Base-by-base conservation (phyloP, 495 filamentous ascomycete genomes). In the Glutinoglossum americanum region DNA sequence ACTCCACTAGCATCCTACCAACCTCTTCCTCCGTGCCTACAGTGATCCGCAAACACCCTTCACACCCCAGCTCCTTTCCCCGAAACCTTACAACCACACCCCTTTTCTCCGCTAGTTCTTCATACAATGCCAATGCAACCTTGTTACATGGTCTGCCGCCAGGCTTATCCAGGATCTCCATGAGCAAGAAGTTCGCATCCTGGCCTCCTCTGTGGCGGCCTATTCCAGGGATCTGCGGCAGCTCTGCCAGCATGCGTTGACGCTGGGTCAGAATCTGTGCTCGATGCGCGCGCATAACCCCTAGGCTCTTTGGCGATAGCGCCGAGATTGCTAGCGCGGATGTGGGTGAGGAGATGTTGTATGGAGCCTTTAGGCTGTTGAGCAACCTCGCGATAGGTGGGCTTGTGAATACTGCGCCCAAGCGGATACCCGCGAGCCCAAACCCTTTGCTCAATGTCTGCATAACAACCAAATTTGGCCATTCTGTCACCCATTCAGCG, bases 401-500 rank as follows among this genome's bases (percentile, higher is more conserved):
- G 3, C 70, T 65, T 0, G 81, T 72, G 61, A 88, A 87, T 0
- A 78, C 79, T 0, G 72, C 80, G 21, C 84, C 84, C 0, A 88
- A 69, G 3, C 92, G 76, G 63, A 97, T 95, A 17, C 92, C 92
- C 1, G 92, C 92, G 58, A 98, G 75, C 1, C 92, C 92, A 64
- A 98, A 98, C 0, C 87, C 92, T 69, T 98, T 98, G 64, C 84
- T 89, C 13, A 96, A 72, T 0, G 92, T 97, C 72, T 98, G 92
- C 89, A 96, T 92, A 37, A 98, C 88, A 23, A 95, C 89, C 11
- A 98, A 74, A 66, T 97, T 98, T n/a, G 90, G 89, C 80, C 82
- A 93, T 64, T 93, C 88, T 17, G 73, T 74, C 9, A 92, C 90
- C 86, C 85, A 94, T 66, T 94, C 85, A n/a, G 92, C 92, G 19